Percentiles rank a stretch among this genome's conserved stretches.
These are phyloP conservation scores for Blastobotrys attinorum DNA, from an alignment of 805 yeast species.

Conservation along the genomic window DNA sequence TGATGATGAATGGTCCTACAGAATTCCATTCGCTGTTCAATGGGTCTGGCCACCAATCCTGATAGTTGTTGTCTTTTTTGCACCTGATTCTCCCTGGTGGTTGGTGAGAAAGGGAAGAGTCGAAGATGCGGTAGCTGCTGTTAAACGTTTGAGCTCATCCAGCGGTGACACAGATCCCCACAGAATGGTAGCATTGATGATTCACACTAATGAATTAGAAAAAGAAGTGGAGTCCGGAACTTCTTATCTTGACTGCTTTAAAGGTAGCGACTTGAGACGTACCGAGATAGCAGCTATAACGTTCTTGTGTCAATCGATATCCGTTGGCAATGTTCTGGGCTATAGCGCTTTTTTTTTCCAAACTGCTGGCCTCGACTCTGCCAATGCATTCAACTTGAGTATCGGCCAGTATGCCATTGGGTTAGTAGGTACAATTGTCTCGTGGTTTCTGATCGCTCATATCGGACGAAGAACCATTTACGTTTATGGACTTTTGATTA, in stretches of 20 bases:
- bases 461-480: constrained; percentile 13
- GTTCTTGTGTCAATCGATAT: constrained; percentile 38
- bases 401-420: constrained; percentile 40
- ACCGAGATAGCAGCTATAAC: constrained; percentile 40
- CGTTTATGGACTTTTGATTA: constrained; percentile 8
- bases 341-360: constrained; percentile 39
- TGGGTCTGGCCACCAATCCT: constrained; percentile 48
- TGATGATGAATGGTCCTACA: constrained; percentile 35
- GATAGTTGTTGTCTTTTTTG: constrained; percentile 32
- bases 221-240: constrained; percentile 15
- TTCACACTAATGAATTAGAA: constrained; percentile 35
- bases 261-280: constrained; percentile 39
- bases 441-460: constrained; percentile 7
- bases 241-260: constrained; percentile 36
- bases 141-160: constrained; percentile 13
- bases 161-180: neutral
- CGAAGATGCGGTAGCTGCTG: constrained; percentile 36
- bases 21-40: constrained; percentile 50
- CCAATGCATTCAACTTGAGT: constrained; percentile 38
- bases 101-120: constrained; percentile 35
- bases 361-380: constrained; percentile 29
- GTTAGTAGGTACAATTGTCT: constrained; percentile 32
- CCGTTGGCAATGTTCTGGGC: constrained; percentile 26
- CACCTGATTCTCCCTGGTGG: constrained; percentile 54
- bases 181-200: constrained; percentile 35